Conservation (phyloP, 805 yeast genomes). For the Lipomyces sp. region DNA sequence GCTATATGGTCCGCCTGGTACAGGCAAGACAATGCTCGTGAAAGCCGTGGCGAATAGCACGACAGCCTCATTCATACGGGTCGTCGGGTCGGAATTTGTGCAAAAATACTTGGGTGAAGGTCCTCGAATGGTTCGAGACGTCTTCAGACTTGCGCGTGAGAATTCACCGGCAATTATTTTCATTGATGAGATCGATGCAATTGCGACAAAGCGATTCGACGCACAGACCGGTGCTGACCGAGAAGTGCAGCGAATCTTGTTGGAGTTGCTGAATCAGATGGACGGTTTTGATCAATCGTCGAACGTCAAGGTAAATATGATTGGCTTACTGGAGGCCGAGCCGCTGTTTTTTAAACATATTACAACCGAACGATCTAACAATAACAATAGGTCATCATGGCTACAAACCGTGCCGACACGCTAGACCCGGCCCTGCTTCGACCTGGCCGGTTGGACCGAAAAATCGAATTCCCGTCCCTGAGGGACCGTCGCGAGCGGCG, state of each 20-base stretch:
- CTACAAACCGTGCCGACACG: conserved; percentile 99
- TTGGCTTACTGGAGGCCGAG: conserved; percentile 43
- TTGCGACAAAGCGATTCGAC: conserved; percentile 98
- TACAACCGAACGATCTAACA: neutral
- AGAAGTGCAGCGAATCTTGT: conserved; percentile 96
- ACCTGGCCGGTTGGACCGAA: conserved; percentile 98
- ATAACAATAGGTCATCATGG: conserved; percentile 71
- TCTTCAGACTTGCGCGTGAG: conserved; percentile 94
- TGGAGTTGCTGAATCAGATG: conserved; percentile 97
- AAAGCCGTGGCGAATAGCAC: conserved; percentile 98
- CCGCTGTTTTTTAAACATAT: no score
- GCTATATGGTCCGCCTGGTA: conserved; percentile 99
- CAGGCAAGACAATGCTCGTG: conserved; percentile 98
- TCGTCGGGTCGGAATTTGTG: conserved; percentile 97
- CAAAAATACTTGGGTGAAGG: conserved; percentile 99
- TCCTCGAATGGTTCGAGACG: conserved; percentile 99
- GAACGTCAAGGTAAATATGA: conserved; percentile 65
- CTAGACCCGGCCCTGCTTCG: conserved; percentile 97
- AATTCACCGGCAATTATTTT: conserved; percentile 96
- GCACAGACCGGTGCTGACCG: conserved; percentile 99
- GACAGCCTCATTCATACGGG: conserved; percentile 94
- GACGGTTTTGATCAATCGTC: conserved; percentile 97
- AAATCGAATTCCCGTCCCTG: conserved; percentile 94
- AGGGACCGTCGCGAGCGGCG: conserved; percentile 98
- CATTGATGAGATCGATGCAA: conserved; percentile 98